Percentiles rank a stretch among this genome's conserved stretches.
Conservation (phyloP, 2,329 filamentous ascomycete genomes). For the Microsporum ferrugineum region DNA sequence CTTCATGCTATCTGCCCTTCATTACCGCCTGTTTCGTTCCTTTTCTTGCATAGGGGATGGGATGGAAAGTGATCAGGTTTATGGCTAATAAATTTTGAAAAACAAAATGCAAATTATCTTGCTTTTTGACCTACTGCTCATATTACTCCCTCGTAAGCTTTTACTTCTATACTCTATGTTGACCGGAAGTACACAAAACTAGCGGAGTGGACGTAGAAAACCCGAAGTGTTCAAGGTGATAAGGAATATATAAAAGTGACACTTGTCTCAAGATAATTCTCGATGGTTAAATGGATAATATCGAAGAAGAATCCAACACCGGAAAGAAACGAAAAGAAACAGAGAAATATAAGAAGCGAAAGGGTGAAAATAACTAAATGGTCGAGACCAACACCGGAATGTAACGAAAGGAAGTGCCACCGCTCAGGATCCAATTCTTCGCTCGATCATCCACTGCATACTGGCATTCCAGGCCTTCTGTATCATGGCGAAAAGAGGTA, state of each 20-base stretch:
- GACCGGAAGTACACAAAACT: too few species aligned
- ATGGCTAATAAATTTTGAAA: background rate
- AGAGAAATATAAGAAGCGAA: background rate
- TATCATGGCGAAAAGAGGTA: conserved; percentile 45
- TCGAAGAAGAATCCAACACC: background rate
- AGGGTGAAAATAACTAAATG: background rate
- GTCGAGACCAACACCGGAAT: background rate
- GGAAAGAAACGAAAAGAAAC: background rate
- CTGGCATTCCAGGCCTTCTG: conserved; percentile 32
- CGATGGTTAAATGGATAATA: too few species aligned
- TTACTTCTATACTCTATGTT: too few species aligned
- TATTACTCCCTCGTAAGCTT: background rate
- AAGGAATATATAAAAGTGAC: background rate
- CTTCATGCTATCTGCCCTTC: background rate
- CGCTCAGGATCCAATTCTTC: conserved; percentile 3
- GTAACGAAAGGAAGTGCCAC: background rate
- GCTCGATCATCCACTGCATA: conserved; percentile 16
- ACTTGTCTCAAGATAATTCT: background rate
- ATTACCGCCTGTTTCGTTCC: background rate
- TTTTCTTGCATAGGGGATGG: background rate
- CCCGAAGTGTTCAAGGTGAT: background rate
- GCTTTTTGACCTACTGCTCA: background rate
- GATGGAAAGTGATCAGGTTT: background rate
- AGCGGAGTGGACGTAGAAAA: background rate
- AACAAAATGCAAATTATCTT: background rate